These are phyloP conservation scores for Pestalotiopsis sp. DNA, from an alignment of 2,329 filamentous ascomycete species.

Conservation along the genomic window DNA sequence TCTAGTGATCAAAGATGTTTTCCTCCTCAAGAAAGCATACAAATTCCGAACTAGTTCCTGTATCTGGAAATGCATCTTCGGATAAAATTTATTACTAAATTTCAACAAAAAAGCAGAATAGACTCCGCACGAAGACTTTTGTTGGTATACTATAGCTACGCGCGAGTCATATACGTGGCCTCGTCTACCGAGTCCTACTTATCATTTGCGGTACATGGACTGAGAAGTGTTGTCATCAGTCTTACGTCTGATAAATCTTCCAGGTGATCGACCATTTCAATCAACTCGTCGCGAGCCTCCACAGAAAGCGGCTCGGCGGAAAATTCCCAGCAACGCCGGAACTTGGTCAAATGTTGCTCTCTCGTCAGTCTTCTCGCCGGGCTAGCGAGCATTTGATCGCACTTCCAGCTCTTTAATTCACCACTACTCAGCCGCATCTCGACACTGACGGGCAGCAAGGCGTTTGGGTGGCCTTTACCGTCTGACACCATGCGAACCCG, in stretches of 20 bases:
- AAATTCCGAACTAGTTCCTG: too few relatives aligned
- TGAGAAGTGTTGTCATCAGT: background rate
- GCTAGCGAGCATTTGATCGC: conserved; percentile 17
- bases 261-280: conserved; percentile 12
- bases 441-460: conserved; percentile 11
- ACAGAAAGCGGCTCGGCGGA: conserved; percentile 9
- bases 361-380: conserved; percentile 8
- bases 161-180: too few relatives aligned
- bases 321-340: conserved; percentile 16
- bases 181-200: background rate
- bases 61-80: too few relatives aligned
- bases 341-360: conserved; percentile 15
- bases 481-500: conserved; percentile 10
- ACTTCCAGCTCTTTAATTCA: conserved; percentile 9
- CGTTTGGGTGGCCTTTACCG: conserved; percentile 2
- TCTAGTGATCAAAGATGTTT: too few relatives aligned
- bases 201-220: background rate
- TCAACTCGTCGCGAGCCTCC: conserved; percentile 1
- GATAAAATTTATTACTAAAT: too few relatives aligned
- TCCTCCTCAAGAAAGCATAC: too few relatives aligned
- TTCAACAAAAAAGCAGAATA: too few relatives aligned
- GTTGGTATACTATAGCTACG: too few relatives aligned
- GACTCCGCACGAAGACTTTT: too few relatives aligned
- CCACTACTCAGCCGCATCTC: conserved; percentile 10
- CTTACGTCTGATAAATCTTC: conserved; percentile 12